Evolutionary conservation across 805 yeast species (phyloP).

Genomic region (Metschnikowia cerradonensis): DNA sequence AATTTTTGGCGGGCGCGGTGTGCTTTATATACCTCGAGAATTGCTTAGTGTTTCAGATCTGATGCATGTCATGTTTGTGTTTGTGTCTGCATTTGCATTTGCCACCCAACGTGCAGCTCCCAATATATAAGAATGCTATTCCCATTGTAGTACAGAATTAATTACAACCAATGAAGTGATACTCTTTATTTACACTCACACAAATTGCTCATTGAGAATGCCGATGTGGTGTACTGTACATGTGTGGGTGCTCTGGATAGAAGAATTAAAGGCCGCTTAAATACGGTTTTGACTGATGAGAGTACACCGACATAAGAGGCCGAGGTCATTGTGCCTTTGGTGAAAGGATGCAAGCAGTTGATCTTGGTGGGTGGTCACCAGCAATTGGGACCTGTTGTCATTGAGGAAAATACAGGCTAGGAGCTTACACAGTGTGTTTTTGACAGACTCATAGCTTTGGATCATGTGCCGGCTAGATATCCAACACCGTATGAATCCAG

Average conservation of each 20-base stretch:
- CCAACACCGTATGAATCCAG: conserved; percentile 94
- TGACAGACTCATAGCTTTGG: conserved; percentile 77
- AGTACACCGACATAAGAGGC: conserved; percentile 94
- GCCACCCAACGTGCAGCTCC: no score
- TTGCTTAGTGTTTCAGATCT: no score
- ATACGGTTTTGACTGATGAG: conserved; percentile 85
- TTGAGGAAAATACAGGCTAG: conserved; percentile 73
- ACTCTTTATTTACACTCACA: no score
- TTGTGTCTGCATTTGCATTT: no score
- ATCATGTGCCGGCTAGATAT: conserved; percentile 88
- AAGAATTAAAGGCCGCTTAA: conserved; percentile 56
- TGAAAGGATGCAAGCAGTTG: conserved; percentile 85
- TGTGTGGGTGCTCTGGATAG: conserved; percentile 89
- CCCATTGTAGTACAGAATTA: no score
- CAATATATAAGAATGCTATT: no score
- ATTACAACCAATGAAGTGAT: no score
- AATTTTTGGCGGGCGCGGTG: no score
- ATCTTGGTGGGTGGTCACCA: conserved; percentile 93
- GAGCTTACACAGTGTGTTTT: conserved; percentile 83
- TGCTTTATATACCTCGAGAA: no score
- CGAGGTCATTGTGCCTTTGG: conserved; percentile 82
- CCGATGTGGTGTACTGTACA: conserved; percentile 84
- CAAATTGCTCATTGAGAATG: conserved; percentile 42
- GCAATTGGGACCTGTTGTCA: conserved; percentile 88
- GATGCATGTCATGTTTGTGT: no score